These are phyloP conservation scores for Blumeria hordei DNA, from an alignment of 2,329 filamentous ascomycete species.

Conservation along the genomic window DNA sequence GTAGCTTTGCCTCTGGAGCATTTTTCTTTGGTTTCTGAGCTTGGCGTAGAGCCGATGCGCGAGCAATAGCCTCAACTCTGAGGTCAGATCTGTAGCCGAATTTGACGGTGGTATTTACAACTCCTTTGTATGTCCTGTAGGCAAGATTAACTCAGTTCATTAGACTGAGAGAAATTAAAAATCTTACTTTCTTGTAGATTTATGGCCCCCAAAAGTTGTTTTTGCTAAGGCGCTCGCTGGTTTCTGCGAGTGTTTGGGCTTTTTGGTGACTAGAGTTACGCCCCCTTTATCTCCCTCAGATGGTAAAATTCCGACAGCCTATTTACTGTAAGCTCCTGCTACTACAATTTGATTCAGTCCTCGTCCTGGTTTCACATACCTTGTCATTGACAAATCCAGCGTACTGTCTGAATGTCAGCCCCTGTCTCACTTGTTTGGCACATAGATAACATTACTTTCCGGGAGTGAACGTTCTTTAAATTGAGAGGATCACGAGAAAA, in stretches of 20 bases:
- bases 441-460: conserved; percentile 41
- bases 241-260: conserved; percentile 43
- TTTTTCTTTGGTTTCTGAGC: conserved; percentile 63
- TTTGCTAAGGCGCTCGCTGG: conserved; percentile 42
- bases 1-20: conserved; percentile 44
- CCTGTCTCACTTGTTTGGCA: background rate
- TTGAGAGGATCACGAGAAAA: conserved; percentile 92
- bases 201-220: conserved; percentile 45
- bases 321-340: background rate
- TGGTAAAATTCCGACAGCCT: conserved; percentile 58
- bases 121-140: conserved; percentile 60
- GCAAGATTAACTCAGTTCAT: conserved; percentile 3
- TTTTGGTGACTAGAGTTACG: conserved; percentile 68
- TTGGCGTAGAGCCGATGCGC: conserved; percentile 63
- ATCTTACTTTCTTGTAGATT: conserved; percentile 59
- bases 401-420: conserved; percentile 30
- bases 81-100: conserved; percentile 65
- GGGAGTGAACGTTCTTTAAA: conserved; percentile 71
- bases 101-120: conserved; percentile 66
- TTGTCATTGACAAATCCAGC: conserved; percentile 85
- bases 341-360: background rate
- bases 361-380: conserved; percentile 26
- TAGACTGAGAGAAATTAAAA: background rate
- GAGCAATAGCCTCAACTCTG: conserved; percentile 55
- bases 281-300: conserved; percentile 45